Evolutionary conservation across 2,329 filamentous ascomycete species (phyloP).

Genomic region (Cytospora piceicola): DNA sequence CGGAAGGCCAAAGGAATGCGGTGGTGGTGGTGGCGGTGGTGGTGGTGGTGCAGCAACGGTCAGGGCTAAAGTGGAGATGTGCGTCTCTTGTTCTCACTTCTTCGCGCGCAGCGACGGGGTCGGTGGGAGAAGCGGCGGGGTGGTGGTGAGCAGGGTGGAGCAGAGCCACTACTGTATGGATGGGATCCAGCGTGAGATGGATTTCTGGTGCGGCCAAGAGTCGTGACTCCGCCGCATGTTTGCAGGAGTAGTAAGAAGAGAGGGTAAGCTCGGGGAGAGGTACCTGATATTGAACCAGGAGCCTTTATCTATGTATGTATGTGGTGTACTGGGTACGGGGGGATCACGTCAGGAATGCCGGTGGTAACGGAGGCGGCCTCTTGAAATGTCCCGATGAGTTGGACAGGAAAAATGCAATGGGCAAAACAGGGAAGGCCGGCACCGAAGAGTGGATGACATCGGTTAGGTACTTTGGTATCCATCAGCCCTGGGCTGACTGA

Average conservation of each 20-base stretch:
- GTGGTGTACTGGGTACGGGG: not conserved
- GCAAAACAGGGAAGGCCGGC: conserved; percentile 6
- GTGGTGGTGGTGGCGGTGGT: conserved; percentile 43
- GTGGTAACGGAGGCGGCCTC: conserved; percentile 20
- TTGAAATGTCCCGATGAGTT: conserved; percentile 12
- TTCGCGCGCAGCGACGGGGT: conserved; percentile 39
- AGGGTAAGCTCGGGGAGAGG: not conserved
- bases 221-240: conserved; percentile 61
- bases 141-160: conserved; percentile 40
- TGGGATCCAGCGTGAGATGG: conserved; percentile 61
- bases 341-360: conserved; percentile 7
- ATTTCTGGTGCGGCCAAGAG: conserved; percentile 55
- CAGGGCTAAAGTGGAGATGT: conserved; percentile 48
- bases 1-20: conserved; percentile 35
- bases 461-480: too few species aligned
- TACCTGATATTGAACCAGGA: conserved; percentile 14
- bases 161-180: conserved; percentile 46
- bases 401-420: not conserved
- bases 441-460: conserved; percentile 13
- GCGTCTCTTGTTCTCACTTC: conserved; percentile 57
- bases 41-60: conserved; percentile 39
- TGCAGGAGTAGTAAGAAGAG: conserved; percentile 30
- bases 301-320: not conserved
- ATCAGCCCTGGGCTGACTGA: not conserved
- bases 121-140: conserved; percentile 34